These are phyloP conservation scores for Aspergillus calidoustus DNA, from an alignment of 2,329 filamentous ascomycete genomes.

Conservation along the genomic window DNA sequence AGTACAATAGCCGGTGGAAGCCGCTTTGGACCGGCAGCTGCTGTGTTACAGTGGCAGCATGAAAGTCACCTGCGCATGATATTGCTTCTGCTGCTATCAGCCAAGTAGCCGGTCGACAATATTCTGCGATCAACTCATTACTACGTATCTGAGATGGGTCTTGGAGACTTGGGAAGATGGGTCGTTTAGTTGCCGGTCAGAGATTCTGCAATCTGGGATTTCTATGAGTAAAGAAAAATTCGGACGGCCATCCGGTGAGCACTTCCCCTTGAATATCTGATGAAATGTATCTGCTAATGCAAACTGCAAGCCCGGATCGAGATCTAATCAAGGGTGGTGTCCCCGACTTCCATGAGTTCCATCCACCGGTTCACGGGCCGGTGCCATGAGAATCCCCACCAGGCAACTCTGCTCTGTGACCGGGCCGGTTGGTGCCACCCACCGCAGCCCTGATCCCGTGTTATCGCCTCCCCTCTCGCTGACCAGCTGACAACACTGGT, in stretches of 20 bases:
- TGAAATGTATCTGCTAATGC: not conserved
- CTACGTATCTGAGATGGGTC: not conserved
- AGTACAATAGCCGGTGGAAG: constrained; percentile 11
- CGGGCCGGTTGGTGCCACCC: constrained; percentile 10
- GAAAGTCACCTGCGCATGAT: not conserved
- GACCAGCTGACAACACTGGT: not conserved
- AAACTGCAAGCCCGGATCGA: not conserved
- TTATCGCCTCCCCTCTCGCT: not conserved
- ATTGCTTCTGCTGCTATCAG: constrained; percentile 4
- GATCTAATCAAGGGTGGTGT: not conserved
- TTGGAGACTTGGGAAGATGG: not conserved
- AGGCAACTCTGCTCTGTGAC: constrained; percentile 1
- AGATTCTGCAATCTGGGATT: not conserved
- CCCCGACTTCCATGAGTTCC: not conserved
- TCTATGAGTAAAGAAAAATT: not conserved
- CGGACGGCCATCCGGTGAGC: not conserved
- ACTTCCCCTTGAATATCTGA: not conserved
- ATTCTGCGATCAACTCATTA: not conserved
- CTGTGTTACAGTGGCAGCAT: constrained; percentile 4
- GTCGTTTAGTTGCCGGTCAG: not conserved
- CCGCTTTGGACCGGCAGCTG: constrained; percentile 14
- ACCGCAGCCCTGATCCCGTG: not conserved
- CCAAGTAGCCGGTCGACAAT: not conserved
- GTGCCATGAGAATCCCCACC: constrained; percentile 5
- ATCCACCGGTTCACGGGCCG: constrained; percentile 17